Base-by-base conservation (phyloP, 2,329 filamentous ascomycete genomes). In the Aspergillus intermedius region DNA sequence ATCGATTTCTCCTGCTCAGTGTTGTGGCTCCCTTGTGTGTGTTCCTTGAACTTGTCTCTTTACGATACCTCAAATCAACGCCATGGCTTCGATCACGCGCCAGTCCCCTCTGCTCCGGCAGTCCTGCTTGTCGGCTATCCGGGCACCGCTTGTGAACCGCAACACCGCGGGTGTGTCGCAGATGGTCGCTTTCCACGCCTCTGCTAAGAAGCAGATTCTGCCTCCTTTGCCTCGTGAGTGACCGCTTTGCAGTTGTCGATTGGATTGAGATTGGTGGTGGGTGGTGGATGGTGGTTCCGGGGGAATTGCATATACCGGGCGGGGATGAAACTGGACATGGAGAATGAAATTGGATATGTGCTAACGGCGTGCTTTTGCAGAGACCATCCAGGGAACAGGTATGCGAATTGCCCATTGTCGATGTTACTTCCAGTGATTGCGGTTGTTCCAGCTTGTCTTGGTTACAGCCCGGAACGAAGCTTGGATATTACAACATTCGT, bases 161-260 rank as follows among this genome's bases (percentile, higher is more conserved):
- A 66, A 67, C 61, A 59, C 56, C 44, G 43, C 57, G 48, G 61
- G 61, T 32, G 57, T 66, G 49, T 71, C 74, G 58, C 77, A 83
- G 69, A 77, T 84, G 61, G 85, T 90, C 57, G 84, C 87, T 60
- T 95, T 98, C 80, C 91, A 96, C 73, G 88, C 86, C 63, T 88
- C 88, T 39, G 79, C 82, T 71, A 81, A 81, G 73, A 81, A 82
- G 70, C 78, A 79, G 66, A 85, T 91, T 64, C 79, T 98, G 49
- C 89, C 91, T 51, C 84, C 90, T 48, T 81, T 87, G 57, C 90
- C 91, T 64, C 93, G 90, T 93, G 77, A 74, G 86, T 80, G 28
- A 30, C 25, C 19, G 15, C 9, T 42, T 42, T 39, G 30, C 22
- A 2, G 19, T 25, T 40, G 7, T 30, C n/a, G 8, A 8, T 8